Evolutionary conservation across 257 asterid genomes (phyloP), one percentile per base, ranked within the genome.

Genomic region (Nicotiana undulata): DNA sequence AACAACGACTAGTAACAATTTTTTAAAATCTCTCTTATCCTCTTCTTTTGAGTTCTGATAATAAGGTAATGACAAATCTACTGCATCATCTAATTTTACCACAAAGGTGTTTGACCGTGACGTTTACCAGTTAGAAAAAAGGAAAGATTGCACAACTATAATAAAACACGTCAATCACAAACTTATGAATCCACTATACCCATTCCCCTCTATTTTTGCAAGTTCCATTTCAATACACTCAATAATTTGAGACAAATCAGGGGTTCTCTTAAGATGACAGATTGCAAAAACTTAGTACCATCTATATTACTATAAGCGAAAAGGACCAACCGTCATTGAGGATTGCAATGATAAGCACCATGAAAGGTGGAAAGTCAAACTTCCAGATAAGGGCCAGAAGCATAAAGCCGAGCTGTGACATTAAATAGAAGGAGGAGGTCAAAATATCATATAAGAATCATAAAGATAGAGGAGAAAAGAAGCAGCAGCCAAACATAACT

Each of bases 281-380:
- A n/a, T 9, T 6, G 40, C 61, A 56, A 10, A 28, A 79, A 79
- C 58, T 46, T 16, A 24, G 12, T 29, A 49, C 37, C 3, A 24
- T 77, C 52, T 20, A 77, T 1, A 70, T 63, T 46, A 20, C 18
- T 61, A 44, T 26, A 13, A 29, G 63, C 22, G 75, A 22, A 64
- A 66, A 81, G 82, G 82, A 82, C 88, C 68, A 81, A 91, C 98
- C 99, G 76, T 95, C 98, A 86, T 93, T 95, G 81, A 95, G 94
- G 56, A 95, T 92, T 51, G 99, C 99, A 83, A 95, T 95, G 88
- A 95, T 95, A 86, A 95, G 99, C 89, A 95, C 99, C 99, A 95
- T 93, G 87, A 95, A 95, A 58, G 99, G 99, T 31, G 99, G 99
- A 80, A 95, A 95, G 87, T 95, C 99, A 60, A 95, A 95, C 34